Evolutionary conservation across 2,329 filamentous ascomycete genomes (phyloP).

Genomic region (Alternaria longipes): DNA sequence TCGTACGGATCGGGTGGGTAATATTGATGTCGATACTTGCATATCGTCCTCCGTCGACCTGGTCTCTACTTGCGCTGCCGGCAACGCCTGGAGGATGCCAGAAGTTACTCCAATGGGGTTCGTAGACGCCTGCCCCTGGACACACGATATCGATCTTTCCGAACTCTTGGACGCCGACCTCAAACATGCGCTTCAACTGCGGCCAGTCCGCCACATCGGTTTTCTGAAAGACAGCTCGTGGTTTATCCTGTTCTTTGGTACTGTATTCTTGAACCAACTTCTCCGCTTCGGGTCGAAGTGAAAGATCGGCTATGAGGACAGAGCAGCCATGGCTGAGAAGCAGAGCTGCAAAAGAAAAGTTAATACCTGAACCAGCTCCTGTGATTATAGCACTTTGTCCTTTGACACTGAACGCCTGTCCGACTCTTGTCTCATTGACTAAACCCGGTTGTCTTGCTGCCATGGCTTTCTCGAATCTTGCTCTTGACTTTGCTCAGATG

Average conservation of each 20-base stretch:
- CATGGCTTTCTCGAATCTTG: not conserved
- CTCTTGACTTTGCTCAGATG: not conserved
- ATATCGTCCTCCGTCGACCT: conserved; percentile 36
- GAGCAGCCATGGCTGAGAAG: conserved; percentile 58
- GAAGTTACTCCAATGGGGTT: conserved; percentile 59
- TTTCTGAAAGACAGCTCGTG: conserved; percentile 55
- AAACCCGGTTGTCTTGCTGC: conserved; percentile 2
- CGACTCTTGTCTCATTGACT: not conserved
- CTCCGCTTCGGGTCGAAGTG: conserved; percentile 58
- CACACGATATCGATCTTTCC: conserved; percentile 57
- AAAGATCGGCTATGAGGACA: conserved; percentile 59
- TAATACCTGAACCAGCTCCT: conserved; percentile 60
- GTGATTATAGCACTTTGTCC: conserved; percentile 61
- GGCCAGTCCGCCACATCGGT: conserved; percentile 55
- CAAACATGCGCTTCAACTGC: conserved; percentile 47
- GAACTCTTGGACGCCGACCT: conserved; percentile 40
- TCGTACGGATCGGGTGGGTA: conserved; percentile 58
- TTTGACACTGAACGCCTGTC: conserved; percentile 47
- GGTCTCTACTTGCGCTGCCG: conserved; percentile 45
- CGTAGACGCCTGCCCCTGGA: conserved; percentile 60
- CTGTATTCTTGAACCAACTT: conserved; percentile 49
- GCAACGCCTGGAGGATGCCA: conserved; percentile 57
- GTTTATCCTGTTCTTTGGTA: conserved; percentile 23
- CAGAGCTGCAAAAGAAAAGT: conserved; percentile 56
- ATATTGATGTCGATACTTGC: conserved; percentile 57